A percentile compares a stretch with the other conserved stretches of the same genome.
Conservation (phyloP, 148 eudicot species). For the Agrostemma githago region DNA sequence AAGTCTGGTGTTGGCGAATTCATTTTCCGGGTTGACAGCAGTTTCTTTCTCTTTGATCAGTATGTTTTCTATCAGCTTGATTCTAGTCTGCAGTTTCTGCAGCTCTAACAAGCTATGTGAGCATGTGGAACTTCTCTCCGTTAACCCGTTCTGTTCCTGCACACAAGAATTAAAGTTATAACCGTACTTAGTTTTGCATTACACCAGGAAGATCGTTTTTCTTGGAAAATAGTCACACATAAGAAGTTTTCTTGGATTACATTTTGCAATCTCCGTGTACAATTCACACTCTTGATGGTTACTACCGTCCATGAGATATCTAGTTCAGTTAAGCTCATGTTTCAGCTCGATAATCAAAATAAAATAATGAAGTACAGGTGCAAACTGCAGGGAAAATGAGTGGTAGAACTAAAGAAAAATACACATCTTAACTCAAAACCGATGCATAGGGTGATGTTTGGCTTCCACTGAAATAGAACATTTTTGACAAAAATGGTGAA, state of each 20-base stretch:
- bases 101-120: slow-evolving; percentile 44
- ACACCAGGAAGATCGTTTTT: no score
- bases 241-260: no score
- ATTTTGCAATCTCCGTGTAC: no score
- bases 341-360: neutral
- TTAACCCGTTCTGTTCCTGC: slow-evolving; percentile 10
- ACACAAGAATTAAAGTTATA: neutral
- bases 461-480: neutral
- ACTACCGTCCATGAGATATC: neutral
- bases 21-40: slow-evolving; percentile 28
- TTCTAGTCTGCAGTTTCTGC: slow-evolving; percentile 52
- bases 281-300: no score
- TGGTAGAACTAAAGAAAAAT: neutral
- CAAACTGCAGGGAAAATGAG: neutral
- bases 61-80: slow-evolving; percentile 52
- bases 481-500: neutral
- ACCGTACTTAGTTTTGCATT: neutral
- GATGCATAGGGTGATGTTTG: neutral
- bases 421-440: neutral
- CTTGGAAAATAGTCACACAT: no score
- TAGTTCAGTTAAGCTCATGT: neutral
- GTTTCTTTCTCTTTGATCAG: slow-evolving; percentile 42
- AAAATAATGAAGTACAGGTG: neutral
- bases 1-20: slow-evolving; percentile 27
- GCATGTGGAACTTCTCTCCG: slow-evolving; percentile 23